phyloP scores from a whole-genome alignment of 345 rosid species.

The Salix koriyanagi region DNA sequence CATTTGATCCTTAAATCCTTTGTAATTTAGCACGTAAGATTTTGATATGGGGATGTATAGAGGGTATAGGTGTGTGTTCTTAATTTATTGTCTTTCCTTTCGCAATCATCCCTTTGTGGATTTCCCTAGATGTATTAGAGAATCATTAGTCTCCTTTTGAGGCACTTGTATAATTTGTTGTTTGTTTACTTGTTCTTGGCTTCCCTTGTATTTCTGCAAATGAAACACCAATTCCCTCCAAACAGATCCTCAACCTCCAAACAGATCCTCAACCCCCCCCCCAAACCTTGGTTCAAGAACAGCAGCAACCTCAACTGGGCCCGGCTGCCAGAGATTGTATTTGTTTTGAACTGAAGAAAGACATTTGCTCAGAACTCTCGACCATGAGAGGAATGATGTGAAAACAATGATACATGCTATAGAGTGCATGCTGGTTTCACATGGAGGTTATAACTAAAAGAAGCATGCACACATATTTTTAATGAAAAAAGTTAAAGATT shows the following conservation, averaged over 20 bases:
- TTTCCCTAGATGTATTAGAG: constrained; percentile 12
- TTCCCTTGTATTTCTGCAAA: constrained; percentile 8
- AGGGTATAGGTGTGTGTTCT: constrained; percentile 33
- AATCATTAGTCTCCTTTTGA: constrained; percentile 9
- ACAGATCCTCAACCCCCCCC: not conserved
- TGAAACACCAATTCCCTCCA: not conserved
- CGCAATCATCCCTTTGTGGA: not conserved
- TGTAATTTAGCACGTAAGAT: constrained; percentile 38
- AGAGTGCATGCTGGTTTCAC: no score
- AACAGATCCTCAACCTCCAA: not conserved
- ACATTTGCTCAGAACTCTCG: no score
- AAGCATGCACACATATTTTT: no score
- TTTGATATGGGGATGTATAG: constrained; percentile 46
- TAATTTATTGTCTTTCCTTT: not conserved
- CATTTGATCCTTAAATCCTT: constrained; percentile 14
- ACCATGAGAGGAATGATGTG: no score
- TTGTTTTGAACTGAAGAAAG: no score
- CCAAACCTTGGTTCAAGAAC: no score
- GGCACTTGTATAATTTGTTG: constrained; percentile 15
- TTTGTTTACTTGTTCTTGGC: not conserved
- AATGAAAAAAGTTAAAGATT: no score
- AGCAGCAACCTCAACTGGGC: no score
- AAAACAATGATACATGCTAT: no score
- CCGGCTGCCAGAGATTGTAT: no score
- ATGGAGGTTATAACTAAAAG: no score